Evolutionary conservation across 2,329 filamentous ascomycete genomes (phyloP).

Genomic region (Claviceps arundinis): DNA sequence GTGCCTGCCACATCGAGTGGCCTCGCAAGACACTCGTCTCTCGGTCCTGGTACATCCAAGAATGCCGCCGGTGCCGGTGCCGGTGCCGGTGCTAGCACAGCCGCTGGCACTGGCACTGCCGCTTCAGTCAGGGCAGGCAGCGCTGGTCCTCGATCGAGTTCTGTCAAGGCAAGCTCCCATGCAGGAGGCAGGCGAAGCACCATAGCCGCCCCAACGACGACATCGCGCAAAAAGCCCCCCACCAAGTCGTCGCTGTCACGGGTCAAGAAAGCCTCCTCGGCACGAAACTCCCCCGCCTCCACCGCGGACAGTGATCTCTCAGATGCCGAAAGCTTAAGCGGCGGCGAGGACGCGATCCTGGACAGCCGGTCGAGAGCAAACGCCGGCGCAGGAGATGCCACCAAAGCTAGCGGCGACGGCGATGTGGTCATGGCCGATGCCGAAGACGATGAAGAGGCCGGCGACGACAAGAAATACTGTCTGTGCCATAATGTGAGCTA

Average conservation of each 20-base stretch:
- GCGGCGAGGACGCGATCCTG: constrained; percentile 31
- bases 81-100: neutral
- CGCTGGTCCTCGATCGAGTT: constrained; percentile 40
- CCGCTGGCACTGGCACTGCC: constrained; percentile 2
- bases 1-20: constrained; percentile 40
- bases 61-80: constrained; percentile 13
- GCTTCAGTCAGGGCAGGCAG: constrained; percentile 39
- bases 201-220: constrained; percentile 30
- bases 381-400: constrained; percentile 16
- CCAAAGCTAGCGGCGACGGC: constrained; percentile 27
- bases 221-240: constrained; percentile 34
- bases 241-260: constrained; percentile 50
- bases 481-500: constrained; percentile 73
- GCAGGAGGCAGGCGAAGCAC: constrained; percentile 35
- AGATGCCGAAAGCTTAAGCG: constrained; percentile 44
- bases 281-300: constrained; percentile 48
- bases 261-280: constrained; percentile 41
- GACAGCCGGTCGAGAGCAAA: constrained; percentile 20
- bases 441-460: constrained; percentile 53
- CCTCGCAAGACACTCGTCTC: constrained; percentile 47
- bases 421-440: constrained; percentile 43
- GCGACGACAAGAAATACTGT: constrained; percentile 72
- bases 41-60: constrained; percentile 51
- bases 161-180: constrained; percentile 29
- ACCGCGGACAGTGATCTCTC: constrained; percentile 53